Base-by-base conservation (phyloP, 345 rosid genomes). In the Isatis tinctoria region DNA sequence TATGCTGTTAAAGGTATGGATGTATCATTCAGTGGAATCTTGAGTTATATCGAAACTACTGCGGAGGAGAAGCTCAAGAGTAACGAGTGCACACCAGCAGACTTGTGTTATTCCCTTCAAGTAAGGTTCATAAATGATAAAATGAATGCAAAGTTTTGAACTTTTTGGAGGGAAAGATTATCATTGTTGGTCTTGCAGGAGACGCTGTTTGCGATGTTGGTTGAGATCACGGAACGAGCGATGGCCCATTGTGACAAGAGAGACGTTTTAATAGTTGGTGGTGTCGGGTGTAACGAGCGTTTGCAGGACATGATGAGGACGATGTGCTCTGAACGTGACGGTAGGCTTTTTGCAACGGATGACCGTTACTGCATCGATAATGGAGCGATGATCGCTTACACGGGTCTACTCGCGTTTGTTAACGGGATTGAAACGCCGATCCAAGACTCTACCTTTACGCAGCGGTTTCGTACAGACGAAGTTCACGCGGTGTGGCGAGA, bases 321-420 rank as follows among this genome's bases (percentile, higher is more conserved):
- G n/a, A 95, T 95, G 99, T 95, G 99, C 45, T 78, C 82, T 0
- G 98, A 92, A 75, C 84, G 98, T 12, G 96, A 92, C 1, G 97
- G 97, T 17, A 85, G 45, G 35, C 74, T 95, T 48, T 95, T 85
- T 79, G 98, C 99, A 0, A 95, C 99, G 0, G 97, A 95, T 47
- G 99, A 92, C 4, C 79, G 98, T 72, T 95, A 95, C 73, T 95
- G 99, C 69, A 54, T 95, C 0, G 99, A 92, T 79, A 92, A 95
- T 4, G 99, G 99, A 63, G 99, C 98, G 3, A 95, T 95, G 99
- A 95, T 95, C 57, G 98, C 99, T n/a, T 95, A 87, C 64, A 90
- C 97, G 0, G 99, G 98, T 64, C 88, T 95, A 12, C 87, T 92
- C 2, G 96, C 88, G 5, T 95, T 79, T 76, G 99, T 89, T 36